Evolutionary conservation across 192 early-diverging fungal species (phyloP).

Genomic region (Coemansia sp.): DNA sequence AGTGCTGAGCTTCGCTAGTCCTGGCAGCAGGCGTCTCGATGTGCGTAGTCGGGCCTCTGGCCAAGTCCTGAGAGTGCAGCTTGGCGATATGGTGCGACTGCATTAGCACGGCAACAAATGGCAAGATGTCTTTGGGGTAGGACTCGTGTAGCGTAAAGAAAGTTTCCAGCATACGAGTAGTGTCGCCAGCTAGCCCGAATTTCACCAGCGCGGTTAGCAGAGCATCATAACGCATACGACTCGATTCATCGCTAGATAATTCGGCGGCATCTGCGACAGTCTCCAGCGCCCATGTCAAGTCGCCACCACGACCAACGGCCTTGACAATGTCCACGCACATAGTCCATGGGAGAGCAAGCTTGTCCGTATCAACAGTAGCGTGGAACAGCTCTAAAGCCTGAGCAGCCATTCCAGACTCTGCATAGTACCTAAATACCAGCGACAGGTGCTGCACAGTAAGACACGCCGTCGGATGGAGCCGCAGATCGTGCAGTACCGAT

Average conservation of each 20-base stretch:
- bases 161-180: conserved; percentile 14
- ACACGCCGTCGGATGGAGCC: conserved; percentile 23
- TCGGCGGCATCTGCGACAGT: not conserved
- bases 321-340: conserved; percentile 20
- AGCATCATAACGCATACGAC: not conserved
- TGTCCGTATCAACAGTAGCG: conserved; percentile 12
- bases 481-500: conserved; percentile 20
- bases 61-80: not conserved
- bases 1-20: conserved; percentile 1
- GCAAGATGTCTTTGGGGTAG: conserved; percentile 9
- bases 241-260: not conserved
- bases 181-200: not conserved
- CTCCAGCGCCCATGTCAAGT: not conserved
- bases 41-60: not conserved
- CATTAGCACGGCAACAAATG: conserved; percentile 20
- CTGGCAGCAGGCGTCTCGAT: not conserved
- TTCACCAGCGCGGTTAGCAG: conserved; percentile 9
- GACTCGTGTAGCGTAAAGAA: conserved; percentile 14
- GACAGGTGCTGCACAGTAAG: conserved; percentile 7
- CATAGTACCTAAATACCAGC: conserved; percentile 28
- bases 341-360: conserved; percentile 26
- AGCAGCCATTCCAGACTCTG: conserved; percentile 15
- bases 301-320: conserved; percentile 24
- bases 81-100: conserved; percentile 22
- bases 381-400: conserved; percentile 30